phyloP scores from a whole-genome alignment of 148 eudicot species.

The Hydrangea macrophylla region DNA sequence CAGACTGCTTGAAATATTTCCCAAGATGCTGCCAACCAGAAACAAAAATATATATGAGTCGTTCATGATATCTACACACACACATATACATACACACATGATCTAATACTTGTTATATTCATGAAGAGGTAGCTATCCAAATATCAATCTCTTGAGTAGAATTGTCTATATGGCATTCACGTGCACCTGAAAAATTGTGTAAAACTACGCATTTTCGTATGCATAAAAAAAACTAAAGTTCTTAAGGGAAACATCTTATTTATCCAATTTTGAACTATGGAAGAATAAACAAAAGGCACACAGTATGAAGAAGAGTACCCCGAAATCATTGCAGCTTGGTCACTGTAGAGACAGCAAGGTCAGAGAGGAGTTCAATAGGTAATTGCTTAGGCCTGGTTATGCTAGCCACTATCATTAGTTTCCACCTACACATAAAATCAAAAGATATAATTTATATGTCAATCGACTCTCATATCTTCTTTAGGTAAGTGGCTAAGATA shows the following conservation, averaged over 20 bases:
- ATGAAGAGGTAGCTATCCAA: background rate
- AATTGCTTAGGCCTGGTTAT: conserved; percentile 91
- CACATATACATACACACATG: no score
- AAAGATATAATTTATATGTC: background rate
- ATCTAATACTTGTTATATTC: background rate
- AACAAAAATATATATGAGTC: background rate
- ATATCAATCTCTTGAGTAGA: background rate
- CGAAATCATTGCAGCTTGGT: conserved; percentile 87
- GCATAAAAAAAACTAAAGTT: background rate
- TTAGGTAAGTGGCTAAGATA: no score
- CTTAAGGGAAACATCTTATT: conserved; percentile 3
- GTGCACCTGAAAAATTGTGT: background rate
- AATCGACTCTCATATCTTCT: background rate
- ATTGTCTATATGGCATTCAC: background rate
- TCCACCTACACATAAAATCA: conserved; percentile 59
- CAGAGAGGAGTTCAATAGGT: conserved; percentile 76
- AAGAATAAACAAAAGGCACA: background rate
- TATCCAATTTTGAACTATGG: no score
- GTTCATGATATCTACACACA: no score
- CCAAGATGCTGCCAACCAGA: conserved; percentile 69
- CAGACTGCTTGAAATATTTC: conserved; percentile 94
- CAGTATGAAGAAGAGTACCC: conserved; percentile 48
- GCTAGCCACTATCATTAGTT: conserved; percentile 85
- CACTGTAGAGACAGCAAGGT: conserved; percentile 86
- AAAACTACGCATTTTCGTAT: background rate